Base-by-base conservation (phyloP, 2,329 filamentous ascomycete genomes). In the Thelonectria olida region DNA sequence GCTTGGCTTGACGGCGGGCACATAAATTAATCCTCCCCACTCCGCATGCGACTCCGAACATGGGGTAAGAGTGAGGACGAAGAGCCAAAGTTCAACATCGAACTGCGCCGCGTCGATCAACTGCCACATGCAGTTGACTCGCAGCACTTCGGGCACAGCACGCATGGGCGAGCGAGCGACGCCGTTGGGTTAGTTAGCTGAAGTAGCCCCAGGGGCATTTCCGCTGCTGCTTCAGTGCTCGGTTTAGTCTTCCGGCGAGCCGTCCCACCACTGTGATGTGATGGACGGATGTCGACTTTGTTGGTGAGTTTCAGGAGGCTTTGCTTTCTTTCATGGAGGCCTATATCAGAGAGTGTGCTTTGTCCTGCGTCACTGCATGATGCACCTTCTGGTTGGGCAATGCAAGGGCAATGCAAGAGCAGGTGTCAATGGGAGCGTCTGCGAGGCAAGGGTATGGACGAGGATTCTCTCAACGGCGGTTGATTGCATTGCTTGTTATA, bases 1-100 rank as follows among this genome's bases (percentile, higher is more conserved):
- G n/a, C n/a, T n/a, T n/a, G n/a, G n/a, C n/a, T n/a, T n/a, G n/a
- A n/a, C n/a, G n/a, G n/a, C n/a, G 48, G 20, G 57, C 49, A 38
- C 60, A 50, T 58, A 66, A 55, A 54, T 56, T 63, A 53, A 45
- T 27, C 34, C 54, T 36, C 54, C 47, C 67, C 67, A 70, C 67
- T 54, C 45, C 38, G 52, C 54, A 28, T 70, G 59, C 59, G 38
- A 70, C 65, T 25, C 19, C 17, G 36, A 27, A 28, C 51, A 54
- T 54, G 57, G 51, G 47, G 23, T 42, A 20, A 31, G 17, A 25
- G 27, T 23, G 15, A 23, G n/a, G n/a, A 28, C 49, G 15, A 20
- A 42, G 20, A 34, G 38, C n/a, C 28, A 50, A 49, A 28, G 19
- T 38, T 47, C 22, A 36, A 15, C 20, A 50, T 54, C 31, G 47